Conservation (phyloP, 768 basidiomycete genomes). For the Sporobolomyces pararoseus region DNA sequence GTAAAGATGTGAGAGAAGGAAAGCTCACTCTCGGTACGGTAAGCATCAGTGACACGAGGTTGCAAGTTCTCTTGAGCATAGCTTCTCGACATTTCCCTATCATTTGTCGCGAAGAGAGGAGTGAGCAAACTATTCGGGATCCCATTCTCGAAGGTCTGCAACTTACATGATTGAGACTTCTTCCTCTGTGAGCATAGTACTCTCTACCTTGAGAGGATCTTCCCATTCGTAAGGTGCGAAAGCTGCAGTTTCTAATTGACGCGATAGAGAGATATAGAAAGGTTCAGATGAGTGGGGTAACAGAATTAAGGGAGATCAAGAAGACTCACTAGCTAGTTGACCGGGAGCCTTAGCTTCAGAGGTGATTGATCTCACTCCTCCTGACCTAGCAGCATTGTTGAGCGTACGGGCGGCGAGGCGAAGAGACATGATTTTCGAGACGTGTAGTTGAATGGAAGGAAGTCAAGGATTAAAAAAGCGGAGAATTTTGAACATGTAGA, state of each 20-base stretch:
- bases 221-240: slow-evolving; percentile 52
- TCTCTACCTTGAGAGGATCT: slow-evolving; percentile 76
- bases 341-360: slow-evolving; percentile 21
- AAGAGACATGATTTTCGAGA: slow-evolving; percentile 4
- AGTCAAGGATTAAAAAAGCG: background rate
- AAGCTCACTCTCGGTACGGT: slow-evolving; percentile 73
- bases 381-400: too few relatives aligned
- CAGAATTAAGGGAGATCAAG: background rate
- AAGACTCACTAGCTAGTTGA: slow-evolving; percentile 20
- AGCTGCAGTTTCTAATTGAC: slow-evolving; percentile 12
- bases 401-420: slow-evolving; percentile 10
- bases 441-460: background rate
- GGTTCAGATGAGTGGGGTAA: background rate
- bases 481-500: background rate
- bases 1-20: background rate
- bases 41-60: slow-evolving; percentile 83
- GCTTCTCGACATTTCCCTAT: slow-evolving; percentile 41
- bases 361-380: background rate
- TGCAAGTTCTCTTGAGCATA: slow-evolving; percentile 67
- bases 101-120: background rate
- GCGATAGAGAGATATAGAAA: background rate
- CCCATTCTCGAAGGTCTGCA: slow-evolving; percentile 2
- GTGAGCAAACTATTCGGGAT: too few relatives aligned
- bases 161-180: slow-evolving; percentile 77
- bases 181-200: slow-evolving; percentile 72